Percentiles rank a stretch among this genome's conserved stretches.
Conservation (phyloP, 768 basidiomycete species). For the Rhizopogon roseolus region DNA sequence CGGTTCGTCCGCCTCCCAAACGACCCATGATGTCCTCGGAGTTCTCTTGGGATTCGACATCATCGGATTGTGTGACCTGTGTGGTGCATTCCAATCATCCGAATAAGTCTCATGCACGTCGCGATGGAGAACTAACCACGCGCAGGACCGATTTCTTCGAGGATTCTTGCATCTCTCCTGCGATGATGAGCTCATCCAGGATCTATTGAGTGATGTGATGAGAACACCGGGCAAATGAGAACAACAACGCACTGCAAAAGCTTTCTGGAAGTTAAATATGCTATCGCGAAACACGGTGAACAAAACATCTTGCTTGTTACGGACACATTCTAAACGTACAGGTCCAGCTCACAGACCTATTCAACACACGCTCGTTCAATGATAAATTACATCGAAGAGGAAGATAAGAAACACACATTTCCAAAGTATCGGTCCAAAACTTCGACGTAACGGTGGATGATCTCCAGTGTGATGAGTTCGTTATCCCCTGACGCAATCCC, state of each 20-base stretch:
- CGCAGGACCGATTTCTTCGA: constrained; percentile 70
- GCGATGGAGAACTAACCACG: constrained; percentile 35
- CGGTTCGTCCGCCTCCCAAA: constrained; percentile 59
- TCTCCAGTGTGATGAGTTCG: constrained; percentile 86
- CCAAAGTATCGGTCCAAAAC: constrained; percentile 65
- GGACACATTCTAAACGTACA: constrained; percentile 45
- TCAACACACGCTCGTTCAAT: not conserved
- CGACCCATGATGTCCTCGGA: constrained; percentile 78
- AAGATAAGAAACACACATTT: constrained; percentile 26
- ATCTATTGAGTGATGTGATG: constrained; percentile 41
- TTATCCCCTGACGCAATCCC: constrained; percentile 84
- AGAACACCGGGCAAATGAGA: not conserved
- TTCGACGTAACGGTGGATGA: constrained; percentile 93
- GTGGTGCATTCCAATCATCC: not conserved
- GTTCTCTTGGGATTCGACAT: constrained; percentile 81
- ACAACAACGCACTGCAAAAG: constrained; percentile 62
- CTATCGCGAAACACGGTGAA: constrained; percentile 30
- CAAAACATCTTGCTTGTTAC: not conserved
- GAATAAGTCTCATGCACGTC: not conserved
- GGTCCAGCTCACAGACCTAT: constrained; percentile 87
- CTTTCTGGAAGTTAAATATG: constrained; percentile 98
- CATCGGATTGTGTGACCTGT: constrained; percentile 83
- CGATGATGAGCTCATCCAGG: constrained; percentile 89
- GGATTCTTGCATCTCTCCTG: constrained; percentile 92
- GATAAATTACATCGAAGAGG: not conserved